phyloP scores from a whole-genome alignment of 2,329 filamentous ascomycete species.

The Fusarium burgessii region DNA sequence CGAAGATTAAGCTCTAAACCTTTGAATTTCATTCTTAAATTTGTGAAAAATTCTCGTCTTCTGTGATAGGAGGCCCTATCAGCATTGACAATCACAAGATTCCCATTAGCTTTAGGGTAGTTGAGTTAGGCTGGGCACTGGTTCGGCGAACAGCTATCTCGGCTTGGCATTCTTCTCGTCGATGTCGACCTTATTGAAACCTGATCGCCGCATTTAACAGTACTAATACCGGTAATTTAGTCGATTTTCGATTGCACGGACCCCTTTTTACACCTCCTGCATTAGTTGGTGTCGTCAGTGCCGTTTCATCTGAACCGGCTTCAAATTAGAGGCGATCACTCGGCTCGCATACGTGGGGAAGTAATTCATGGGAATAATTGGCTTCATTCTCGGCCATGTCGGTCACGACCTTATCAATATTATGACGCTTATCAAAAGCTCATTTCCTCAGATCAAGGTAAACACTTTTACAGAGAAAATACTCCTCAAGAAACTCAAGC shows the following conservation, averaged over 20 bases:
- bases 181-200: background rate
- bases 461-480: background rate
- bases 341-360: background rate
- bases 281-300: background rate
- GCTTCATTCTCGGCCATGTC: background rate
- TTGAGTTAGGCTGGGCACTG: background rate
- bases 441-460: no score
- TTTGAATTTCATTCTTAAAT: no score
- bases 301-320: conserved; percentile 3
- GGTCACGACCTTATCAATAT: fast-evolving
- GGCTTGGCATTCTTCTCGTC: background rate
- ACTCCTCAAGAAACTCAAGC: background rate
- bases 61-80: background rate
- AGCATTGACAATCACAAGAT: no score
- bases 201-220: background rate
- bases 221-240: background rate
- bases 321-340: background rate
- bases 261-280: background rate
- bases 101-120: background rate
- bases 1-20: background rate
- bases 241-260: background rate
- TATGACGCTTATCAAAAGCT: background rate
- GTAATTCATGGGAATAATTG: no score
- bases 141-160: background rate
- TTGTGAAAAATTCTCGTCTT: background rate